Evolutionary conservation across 2,329 filamentous ascomycete species (phyloP).

Genomic region (Penicillium aurantiogriseum): DNA sequence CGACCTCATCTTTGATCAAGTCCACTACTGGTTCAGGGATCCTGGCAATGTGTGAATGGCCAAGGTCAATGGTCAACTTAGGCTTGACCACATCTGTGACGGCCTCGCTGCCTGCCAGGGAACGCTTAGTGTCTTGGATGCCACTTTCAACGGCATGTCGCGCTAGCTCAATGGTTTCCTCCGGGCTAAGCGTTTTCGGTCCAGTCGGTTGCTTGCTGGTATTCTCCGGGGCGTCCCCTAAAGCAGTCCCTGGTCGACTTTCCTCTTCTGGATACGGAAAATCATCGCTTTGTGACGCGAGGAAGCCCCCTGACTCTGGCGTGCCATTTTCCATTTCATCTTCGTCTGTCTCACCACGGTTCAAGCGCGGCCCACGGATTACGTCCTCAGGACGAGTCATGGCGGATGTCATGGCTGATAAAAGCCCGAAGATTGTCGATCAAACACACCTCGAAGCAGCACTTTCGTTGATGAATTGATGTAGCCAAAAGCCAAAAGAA

Average conservation of each 20-base stretch:
- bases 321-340: constrained; percentile 29
- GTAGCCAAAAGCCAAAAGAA: neutral
- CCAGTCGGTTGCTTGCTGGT: constrained; percentile 24
- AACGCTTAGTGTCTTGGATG: constrained; percentile 48
- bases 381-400: constrained; percentile 42
- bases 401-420: constrained; percentile 30
- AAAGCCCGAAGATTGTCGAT: neutral
- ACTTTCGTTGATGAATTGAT: neutral
- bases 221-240: constrained; percentile 23
- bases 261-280: constrained; percentile 29
- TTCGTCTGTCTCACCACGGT: constrained; percentile 34
- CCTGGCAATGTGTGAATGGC: constrained; percentile 48
- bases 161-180: constrained; percentile 48
- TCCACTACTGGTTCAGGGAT: constrained; percentile 52
- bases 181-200: constrained; percentile 37
- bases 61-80: constrained; percentile 53
- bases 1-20: constrained; percentile 54
- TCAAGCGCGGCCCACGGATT: constrained; percentile 33
- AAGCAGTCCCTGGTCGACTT: constrained; percentile 26
- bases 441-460: neutral
- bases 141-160: constrained; percentile 48
- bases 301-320: constrained; percentile 30
- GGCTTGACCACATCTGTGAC: constrained; percentile 49
- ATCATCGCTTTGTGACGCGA: constrained; percentile 26
- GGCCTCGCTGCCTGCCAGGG: constrained; percentile 46